phyloP scores from a whole-genome alignment of 352 stramenopile genomes.

The Globisporangium canariense region DNA sequence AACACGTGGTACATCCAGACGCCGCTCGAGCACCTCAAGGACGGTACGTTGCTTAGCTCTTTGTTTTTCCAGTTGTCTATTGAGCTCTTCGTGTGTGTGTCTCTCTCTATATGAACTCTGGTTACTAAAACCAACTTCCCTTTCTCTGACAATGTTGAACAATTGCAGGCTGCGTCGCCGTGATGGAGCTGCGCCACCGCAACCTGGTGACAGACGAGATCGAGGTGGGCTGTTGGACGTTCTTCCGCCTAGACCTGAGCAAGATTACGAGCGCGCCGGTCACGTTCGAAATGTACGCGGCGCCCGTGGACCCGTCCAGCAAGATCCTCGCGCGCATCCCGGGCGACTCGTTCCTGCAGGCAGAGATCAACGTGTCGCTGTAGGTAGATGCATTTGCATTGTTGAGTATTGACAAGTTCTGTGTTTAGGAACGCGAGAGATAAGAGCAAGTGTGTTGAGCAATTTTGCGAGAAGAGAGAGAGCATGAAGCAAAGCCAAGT shows the following conservation, averaged over 20 bases:
- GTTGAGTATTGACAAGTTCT: constrained; percentile 1
- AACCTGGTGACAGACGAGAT: constrained; percentile 82
- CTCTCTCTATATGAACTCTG: constrained; percentile 1
- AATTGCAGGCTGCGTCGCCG: constrained; percentile 69
- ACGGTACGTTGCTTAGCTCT: constrained; percentile 45
- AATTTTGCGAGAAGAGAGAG: background rate
- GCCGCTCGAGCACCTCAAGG: constrained; percentile 81
- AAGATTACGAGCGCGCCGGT: constrained; percentile 84
- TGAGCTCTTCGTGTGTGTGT: background rate
- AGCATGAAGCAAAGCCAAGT: background rate
- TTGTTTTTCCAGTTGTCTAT: background rate
- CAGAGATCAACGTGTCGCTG: constrained; percentile 86
- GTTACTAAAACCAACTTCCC: constrained; percentile 5
- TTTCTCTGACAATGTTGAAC: constrained; percentile 5
- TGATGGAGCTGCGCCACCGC: constrained; percentile 85
- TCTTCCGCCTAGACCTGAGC: constrained; percentile 86
- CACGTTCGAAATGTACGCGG: constrained; percentile 88
- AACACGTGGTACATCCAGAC: constrained; percentile 88
- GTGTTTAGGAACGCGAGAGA: background rate
- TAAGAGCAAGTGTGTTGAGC: background rate
- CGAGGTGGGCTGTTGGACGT: constrained; percentile 88
- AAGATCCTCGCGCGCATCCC: constrained; percentile 84
- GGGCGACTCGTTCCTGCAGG: constrained; percentile 86
- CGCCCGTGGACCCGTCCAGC: constrained; percentile 79
- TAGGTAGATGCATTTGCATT: constrained; percentile 39